These are phyloP conservation scores for Microcyclospora tardicrescens DNA, from an alignment of 2,329 filamentous ascomycete species.

Conservation along the genomic window DNA sequence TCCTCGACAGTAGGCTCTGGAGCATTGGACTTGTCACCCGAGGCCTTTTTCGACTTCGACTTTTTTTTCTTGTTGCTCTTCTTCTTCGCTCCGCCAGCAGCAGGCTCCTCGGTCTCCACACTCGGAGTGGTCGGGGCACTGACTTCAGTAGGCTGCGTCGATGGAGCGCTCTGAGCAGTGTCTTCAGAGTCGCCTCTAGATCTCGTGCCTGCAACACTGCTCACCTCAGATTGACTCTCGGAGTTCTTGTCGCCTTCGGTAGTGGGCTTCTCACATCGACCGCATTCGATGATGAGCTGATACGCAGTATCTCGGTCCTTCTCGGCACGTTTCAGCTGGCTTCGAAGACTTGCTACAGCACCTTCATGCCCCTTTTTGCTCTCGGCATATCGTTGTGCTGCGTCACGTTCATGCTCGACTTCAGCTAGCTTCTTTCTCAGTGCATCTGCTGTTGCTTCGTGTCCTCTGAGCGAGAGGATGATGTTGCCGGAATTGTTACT, in stretches of 20 bases:
- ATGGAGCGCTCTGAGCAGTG: slow-evolving; percentile 11
- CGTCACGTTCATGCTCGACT: slow-evolving; percentile 17
- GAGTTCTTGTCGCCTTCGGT: slow-evolving; percentile 4
- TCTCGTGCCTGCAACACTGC: slow-evolving; percentile 1
- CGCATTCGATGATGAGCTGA: slow-evolving; percentile 23
- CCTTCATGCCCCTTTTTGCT: slow-evolving; percentile 18
- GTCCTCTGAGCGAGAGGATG: slow-evolving; percentile 8
- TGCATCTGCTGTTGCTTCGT: slow-evolving; percentile 7
- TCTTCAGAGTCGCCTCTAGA: slow-evolving; percentile 14
- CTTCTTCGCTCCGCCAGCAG: slow-evolving; percentile 47
- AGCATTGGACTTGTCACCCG: slow-evolving; percentile 3
- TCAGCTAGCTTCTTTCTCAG: slow-evolving; percentile 21
- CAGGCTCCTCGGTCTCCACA: slow-evolving; percentile 12
- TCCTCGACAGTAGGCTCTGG: slow-evolving; percentile 7
- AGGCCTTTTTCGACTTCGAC: slow-evolving; percentile 69
- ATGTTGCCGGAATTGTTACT: slow-evolving; percentile 8
- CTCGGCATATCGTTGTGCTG: slow-evolving; percentile 11
- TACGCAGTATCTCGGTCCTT: slow-evolving; percentile 23
- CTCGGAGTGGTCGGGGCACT: slow-evolving; percentile 11
- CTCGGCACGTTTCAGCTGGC: slow-evolving; percentile 18
- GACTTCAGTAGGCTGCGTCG: slow-evolving; percentile 13
- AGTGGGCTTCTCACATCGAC: slow-evolving; percentile 16
- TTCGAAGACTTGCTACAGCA: slow-evolving; percentile 15
- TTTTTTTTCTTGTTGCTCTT: slow-evolving; percentile 63
- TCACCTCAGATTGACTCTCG: neutral